Conservation (phyloP, 768 basidiomycete genomes). For the Hebeloma cylindrosporum region DNA sequence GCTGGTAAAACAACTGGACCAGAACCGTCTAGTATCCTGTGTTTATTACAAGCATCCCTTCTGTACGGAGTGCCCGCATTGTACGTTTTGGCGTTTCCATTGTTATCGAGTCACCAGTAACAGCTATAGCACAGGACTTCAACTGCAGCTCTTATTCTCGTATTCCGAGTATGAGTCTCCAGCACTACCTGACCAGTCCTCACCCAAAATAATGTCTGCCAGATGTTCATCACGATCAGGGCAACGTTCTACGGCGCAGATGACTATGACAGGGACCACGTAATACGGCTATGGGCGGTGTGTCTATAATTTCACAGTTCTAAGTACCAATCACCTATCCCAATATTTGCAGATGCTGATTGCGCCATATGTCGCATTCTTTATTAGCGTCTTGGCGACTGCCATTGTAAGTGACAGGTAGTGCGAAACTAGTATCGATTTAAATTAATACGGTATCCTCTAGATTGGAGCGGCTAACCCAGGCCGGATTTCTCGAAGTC, state of each 20-base stretch:
- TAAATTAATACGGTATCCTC: not conserved
- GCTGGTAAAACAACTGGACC: constrained; percentile 41
- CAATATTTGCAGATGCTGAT: constrained; percentile 38
- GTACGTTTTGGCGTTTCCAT: constrained; percentile 26
- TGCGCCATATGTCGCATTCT: constrained; percentile 41
- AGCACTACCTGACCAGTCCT: not conserved
- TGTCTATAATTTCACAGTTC: constrained; percentile 9
- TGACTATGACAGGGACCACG: constrained; percentile 33
- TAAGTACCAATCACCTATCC: not conserved
- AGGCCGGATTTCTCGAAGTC: constrained; percentile 39
- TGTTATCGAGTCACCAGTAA: not conserved
- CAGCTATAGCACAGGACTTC: constrained; percentile 33
- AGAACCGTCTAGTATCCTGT: constrained; percentile 43
- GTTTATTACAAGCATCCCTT: constrained; percentile 47
- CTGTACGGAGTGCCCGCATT: constrained; percentile 49
- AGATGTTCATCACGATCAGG: constrained; percentile 47
- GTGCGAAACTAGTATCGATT: no score
- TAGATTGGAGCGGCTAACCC: constrained; percentile 42
- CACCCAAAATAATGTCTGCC: not conserved
- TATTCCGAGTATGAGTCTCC: constrained; percentile 36
- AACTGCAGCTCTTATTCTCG: constrained; percentile 40
- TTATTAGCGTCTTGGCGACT: constrained; percentile 38
- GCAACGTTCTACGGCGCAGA: constrained; percentile 34
- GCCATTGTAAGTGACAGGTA: constrained; percentile 36
- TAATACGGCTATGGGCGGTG: constrained; percentile 39